Percentiles rank a stretch among this genome's conserved stretches.
Conservation (phyloP, 2,329 filamentous ascomycete species). For the Byssothecium circinans region DNA sequence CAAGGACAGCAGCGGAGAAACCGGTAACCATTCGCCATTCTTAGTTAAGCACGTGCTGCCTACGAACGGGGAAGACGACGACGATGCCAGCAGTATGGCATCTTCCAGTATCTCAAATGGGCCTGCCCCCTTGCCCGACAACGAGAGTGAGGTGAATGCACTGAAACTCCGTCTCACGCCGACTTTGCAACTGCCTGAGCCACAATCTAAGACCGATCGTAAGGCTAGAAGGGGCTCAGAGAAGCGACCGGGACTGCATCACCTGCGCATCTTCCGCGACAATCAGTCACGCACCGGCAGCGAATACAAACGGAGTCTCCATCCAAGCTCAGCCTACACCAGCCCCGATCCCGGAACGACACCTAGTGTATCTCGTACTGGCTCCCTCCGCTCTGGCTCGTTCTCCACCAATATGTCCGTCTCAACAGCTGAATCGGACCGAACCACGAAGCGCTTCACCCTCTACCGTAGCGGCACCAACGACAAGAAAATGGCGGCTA, state of each 20-base stretch:
- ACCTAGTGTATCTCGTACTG: slow-evolving; percentile 25
- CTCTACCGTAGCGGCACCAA: slow-evolving; percentile 43
- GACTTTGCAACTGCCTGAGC: slow-evolving; percentile 64
- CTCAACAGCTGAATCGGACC: slow-evolving; percentile 32
- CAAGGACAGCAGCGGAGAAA: slow-evolving; percentile 53
- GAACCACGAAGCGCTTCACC: slow-evolving; percentile 41
- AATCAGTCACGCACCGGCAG: slow-evolving; percentile 30
- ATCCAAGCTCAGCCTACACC: slow-evolving; percentile 28
- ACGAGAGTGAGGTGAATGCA: slow-evolving; percentile 65
- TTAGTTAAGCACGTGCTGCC: slow-evolving; percentile 56
- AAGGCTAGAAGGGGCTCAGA: slow-evolving; percentile 24
- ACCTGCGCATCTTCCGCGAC: slow-evolving; percentile 42
- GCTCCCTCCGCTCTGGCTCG: slow-evolving; percentile 23
- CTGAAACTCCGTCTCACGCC: slow-evolving; percentile 82
- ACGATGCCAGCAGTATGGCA: slow-evolving; percentile 48
- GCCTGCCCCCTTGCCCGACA: slow-evolving; percentile 22
- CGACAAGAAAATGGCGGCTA: slow-evolving; percentile 49
- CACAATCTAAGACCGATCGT: slow-evolving; percentile 38
- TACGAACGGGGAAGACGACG: slow-evolving; percentile 42
- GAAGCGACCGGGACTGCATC: slow-evolving; percentile 32
- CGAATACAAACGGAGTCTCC: slow-evolving; percentile 35
- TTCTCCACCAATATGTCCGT: slow-evolving; percentile 18
- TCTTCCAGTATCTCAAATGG: slow-evolving; percentile 21
- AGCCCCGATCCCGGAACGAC: slow-evolving; percentile 15
- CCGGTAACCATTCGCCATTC: slow-evolving; percentile 65